These are phyloP conservation scores for Neobulgaria alba DNA, from an alignment of 2,329 filamentous ascomycete genomes.

Conservation along the genomic window DNA sequence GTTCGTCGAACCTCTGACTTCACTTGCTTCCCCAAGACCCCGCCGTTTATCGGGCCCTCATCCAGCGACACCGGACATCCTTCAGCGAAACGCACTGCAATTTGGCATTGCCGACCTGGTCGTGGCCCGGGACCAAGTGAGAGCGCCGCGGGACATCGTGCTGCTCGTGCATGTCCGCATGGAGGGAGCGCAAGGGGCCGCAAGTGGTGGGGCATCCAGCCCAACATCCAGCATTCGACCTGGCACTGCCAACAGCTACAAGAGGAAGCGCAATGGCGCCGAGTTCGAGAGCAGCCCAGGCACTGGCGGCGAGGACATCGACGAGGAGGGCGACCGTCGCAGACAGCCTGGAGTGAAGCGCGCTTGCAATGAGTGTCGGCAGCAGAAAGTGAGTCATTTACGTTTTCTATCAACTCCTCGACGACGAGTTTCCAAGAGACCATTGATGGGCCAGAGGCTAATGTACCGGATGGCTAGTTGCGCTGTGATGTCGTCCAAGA, in stretches of 20 bases:
- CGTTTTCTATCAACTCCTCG: constrained; percentile 1
- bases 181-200: constrained; percentile 20
- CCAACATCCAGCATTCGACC: constrained; percentile 25
- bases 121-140: constrained; percentile 7
- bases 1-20: neutral
- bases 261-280: constrained; percentile 51
- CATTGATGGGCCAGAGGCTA: constrained; percentile 4
- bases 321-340: constrained; percentile 48
- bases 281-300: constrained; percentile 52
- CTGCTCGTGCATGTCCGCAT: constrained; percentile 18
- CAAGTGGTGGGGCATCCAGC: constrained; percentile 23
- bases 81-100: constrained; percentile 14
- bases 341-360: constrained; percentile 64
- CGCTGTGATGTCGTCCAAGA: constrained; percentile 80
- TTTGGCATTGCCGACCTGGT: constrained; percentile 7
- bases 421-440: constrained; percentile 2
- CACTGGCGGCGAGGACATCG: constrained; percentile 46
- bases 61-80: constrained; percentile 23
- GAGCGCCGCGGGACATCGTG: constrained; percentile 9
- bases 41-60: constrained; percentile 16
- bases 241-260: constrained; percentile 28
- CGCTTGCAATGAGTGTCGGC: constrained; percentile 76
- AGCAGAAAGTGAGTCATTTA: constrained; percentile 63
- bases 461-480: constrained; percentile 42
- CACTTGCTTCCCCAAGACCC: neutral